Base-by-base conservation (phyloP, 805 yeast genomes). In the Starmera dryadoides region DNA sequence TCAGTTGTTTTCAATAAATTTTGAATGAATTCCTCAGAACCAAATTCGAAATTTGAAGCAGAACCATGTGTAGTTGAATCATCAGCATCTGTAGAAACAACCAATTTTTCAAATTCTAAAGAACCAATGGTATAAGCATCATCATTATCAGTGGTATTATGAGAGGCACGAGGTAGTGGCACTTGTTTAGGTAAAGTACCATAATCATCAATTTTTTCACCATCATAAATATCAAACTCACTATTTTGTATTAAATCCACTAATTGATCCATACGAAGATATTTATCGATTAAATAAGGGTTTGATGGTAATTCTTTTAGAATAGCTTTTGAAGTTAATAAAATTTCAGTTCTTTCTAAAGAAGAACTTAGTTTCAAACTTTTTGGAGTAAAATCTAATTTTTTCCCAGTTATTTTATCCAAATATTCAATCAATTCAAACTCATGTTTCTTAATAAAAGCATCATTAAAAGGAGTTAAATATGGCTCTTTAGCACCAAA, bases 401-500 rank as follows among this genome's bases (percentile, higher is more conserved):
- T 80, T 39, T 85, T 64, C 4, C 80, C 79, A 0, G 95, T 82
- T 23, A 89, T 69, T 42, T 74, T 76, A 52, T 78, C 86, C 48
- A 83, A 74, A 61, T 86, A 91, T 15, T 76, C 77, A n/a, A 68
- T 50, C 7, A 88, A 61, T 47, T 85, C 86, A 0, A 48, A 60
- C 38, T 69, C 69, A 50, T 82, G 80, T 14, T 63, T 66, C 2
- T 68, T 64, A 17, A 91, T 68, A 49, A 91, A 88, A 2, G 40
- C 47, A 1, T 52, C 52, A 58, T 93, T 91, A 77, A 91, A 71
- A 26, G 63, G 66, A 16, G 73, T 66, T 60, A 91, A 65, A 68
- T 81, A 86, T 0, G 93, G 87, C 52, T 91, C 98, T 52, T 89
- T 91, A 35, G 79, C 78, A 8, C 86, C 82, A 59, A 93, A 87